Evolutionary conservation across 23 red algal species (phyloP).

Genomic region (Cyanidium caldarium): DNA sequence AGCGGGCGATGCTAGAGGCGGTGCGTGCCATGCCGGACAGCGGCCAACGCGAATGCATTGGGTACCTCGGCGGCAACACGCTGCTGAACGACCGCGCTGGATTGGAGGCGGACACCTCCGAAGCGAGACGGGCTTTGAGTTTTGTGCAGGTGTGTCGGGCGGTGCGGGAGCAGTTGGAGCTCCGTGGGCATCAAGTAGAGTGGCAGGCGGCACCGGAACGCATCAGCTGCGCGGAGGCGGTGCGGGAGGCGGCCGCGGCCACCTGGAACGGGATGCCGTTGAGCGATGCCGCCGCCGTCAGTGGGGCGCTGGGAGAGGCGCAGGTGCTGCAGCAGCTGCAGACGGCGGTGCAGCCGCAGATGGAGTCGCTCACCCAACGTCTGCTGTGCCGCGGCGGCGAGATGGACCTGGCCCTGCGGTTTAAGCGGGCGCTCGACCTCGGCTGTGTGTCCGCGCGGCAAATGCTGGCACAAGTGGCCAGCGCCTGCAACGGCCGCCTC

Average conservation of each 20-base stretch:
- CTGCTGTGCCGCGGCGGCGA: neutral
- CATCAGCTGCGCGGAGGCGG: neutral
- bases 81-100: neutral
- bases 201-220: neutral
- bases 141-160: neutral
- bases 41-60: no score
- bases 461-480: neutral
- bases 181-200: neutral
- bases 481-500: neutral
- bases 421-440: neutral
- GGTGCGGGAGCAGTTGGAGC: neutral
- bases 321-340: neutral
- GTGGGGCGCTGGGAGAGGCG: neutral
- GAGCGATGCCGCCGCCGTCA: neutral
- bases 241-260: neutral
- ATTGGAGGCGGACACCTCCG: neutral
- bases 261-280: neutral
- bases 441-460: neutral
- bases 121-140: neutral
- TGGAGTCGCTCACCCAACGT: neutral
- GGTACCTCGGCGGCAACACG: slow-evolving; percentile 1
- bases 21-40: neutral
- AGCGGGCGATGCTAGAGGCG: neutral
- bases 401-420: neutral
- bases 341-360: neutral